Percentiles rank a stretch among this genome's conserved stretches.
phyloP scores from a whole-genome alignment of 306 rosid species.

The Vigna angularis region DNA sequence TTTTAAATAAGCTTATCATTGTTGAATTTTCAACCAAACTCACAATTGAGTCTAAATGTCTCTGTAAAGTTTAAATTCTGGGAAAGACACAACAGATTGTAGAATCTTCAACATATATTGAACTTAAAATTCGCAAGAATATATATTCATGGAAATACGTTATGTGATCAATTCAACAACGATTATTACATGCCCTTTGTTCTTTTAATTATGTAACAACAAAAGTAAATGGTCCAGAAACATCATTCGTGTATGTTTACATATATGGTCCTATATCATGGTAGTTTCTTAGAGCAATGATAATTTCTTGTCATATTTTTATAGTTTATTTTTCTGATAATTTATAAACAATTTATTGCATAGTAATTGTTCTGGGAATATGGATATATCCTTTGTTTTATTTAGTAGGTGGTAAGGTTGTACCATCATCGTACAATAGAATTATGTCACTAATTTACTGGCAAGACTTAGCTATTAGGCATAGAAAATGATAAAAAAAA shows the following conservation, averaged over 20 bases:
- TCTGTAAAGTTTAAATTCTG: no score
- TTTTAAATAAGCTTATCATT: no score
- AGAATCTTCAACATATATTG: no score
- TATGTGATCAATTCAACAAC: no score
- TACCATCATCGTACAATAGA: slow-evolving; percentile 29
- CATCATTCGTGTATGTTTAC: no score
- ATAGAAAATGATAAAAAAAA: neutral
- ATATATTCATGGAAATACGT: no score
- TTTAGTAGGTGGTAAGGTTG: slow-evolving; percentile 19
- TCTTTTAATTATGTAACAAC: no score
- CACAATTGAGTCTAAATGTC: no score
- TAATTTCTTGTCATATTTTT: neutral
- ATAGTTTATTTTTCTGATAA: no score
- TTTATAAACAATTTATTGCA: neutral
- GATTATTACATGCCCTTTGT: neutral
- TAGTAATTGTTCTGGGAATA: neutral
- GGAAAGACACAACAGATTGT: no score
- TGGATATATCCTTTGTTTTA: neutral
- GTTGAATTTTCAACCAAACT: no score
- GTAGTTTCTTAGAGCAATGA: neutral
- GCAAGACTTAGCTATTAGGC: slow-evolving; percentile 36
- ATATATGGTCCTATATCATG: neutral
- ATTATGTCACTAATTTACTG: slow-evolving; percentile 39
- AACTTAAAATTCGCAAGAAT: no score
- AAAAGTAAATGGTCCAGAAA: slow-evolving; percentile 27